phyloP scores from a whole-genome alignment of 495 filamentous ascomycete genomes.

The Chaetomium tenue region DNA sequence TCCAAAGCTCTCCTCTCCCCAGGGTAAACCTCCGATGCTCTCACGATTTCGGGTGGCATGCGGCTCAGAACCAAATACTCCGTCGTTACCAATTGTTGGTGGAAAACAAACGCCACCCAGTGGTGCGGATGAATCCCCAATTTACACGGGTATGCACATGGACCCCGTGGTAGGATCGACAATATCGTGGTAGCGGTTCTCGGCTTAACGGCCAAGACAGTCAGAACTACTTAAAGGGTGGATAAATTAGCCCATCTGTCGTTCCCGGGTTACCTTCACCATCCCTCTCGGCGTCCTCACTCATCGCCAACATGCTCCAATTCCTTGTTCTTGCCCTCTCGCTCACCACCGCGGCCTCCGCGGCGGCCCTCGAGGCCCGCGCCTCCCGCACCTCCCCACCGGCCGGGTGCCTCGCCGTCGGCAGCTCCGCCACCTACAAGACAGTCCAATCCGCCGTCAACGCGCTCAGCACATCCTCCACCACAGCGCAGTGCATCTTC shows the following conservation, averaged over 20 bases:
- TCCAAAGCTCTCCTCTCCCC: neutral
- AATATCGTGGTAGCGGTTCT: neutral
- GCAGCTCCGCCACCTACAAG: conserved; percentile 43
- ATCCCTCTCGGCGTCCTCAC: neutral
- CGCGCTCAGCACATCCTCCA: conserved; percentile 49
- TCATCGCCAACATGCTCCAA: conserved; percentile 1
- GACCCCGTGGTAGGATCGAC: neutral
- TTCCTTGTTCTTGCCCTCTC: neutral
- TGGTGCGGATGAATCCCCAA: neutral
- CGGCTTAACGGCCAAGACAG: too few species aligned
- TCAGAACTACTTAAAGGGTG: neutral
- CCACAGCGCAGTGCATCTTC: conserved; percentile 57
- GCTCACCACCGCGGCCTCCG: neutral
- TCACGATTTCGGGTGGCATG: neutral
- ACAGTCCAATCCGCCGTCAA: conserved; percentile 59
- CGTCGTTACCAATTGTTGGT: conserved; percentile 7
- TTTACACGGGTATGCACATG: neutral
- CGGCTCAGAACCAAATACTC: neutral
- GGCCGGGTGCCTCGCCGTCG: conserved; percentile 51
- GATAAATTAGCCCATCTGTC: neutral
- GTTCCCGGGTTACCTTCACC: neutral
- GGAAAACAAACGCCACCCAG: conserved; percentile 3
- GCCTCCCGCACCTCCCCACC: conserved; percentile 51
- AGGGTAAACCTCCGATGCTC: neutral
- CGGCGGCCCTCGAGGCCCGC: neutral